Evolutionary conservation across 2,329 filamentous ascomycete genomes (phyloP), one percentile per base, ranked within the genome.

Genomic region (Penicillium brasilianum): DNA sequence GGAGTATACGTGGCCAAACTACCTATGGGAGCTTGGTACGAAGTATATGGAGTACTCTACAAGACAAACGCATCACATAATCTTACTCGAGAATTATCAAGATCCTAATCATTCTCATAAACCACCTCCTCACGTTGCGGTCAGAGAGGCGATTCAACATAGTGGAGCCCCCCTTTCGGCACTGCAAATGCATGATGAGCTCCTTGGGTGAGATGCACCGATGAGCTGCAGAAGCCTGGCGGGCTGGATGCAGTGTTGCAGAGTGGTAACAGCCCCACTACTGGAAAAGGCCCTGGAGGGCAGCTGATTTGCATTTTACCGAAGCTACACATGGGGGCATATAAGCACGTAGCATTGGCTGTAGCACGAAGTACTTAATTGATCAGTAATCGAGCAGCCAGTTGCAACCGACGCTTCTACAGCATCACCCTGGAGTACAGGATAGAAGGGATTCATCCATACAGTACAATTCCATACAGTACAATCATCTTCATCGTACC

Each of bases 231-330:
- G 11, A 20, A 34, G 48, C 10, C 28, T 32, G 48, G 30, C 8
- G 28, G 28, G 1, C n/a, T 20, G 14, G 8, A 20, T n/a, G 28
- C 16, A 32, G n/a, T 20, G 46, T 54, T 60, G 54, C 56, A 65
- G 46, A n/a, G 54, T 52, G 30, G 41, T 49, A 56, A 56, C 57
- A 55, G 55, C 57, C 58, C 57, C 59, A 59, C 59, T 49, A n/a
- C 48, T 32, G 11, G 30, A 20, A n/a, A 50, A 50, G 28, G 20
- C 7, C 11, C 9, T 50, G 13, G n/a, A 20, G 28, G n/a, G 28
- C 48, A 34, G n/a, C 10, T 34, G n/a, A 34, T 50, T 28, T 32
- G 48, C 48, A 32, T 34, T 50, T 50, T 32, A 32, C 48, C 28
- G 48, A 50, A 50, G 48, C 30, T 34, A 34, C 30, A 28, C 44